phyloP scores from a whole-genome alignment of 2,329 filamentous ascomycete genomes.

The Hymenoscyphus linearis region DNA sequence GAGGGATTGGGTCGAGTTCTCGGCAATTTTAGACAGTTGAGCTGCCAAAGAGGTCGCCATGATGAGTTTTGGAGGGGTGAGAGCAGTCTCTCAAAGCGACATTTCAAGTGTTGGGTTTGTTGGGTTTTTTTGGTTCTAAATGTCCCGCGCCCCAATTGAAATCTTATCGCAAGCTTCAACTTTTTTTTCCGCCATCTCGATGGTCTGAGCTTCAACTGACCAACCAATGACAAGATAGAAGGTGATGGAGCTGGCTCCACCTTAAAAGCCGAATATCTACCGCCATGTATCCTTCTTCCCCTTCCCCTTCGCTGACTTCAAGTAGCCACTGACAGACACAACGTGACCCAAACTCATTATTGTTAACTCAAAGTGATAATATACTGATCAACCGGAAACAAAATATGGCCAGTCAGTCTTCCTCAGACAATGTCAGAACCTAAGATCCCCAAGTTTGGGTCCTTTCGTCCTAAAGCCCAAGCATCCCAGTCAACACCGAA shows the following conservation, averaged over 20 bases:
- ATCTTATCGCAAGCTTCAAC: conserved; percentile 9
- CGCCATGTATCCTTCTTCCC: neutral
- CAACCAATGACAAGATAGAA: neutral
- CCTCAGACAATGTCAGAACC: conserved; percentile 22
- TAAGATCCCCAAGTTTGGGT: conserved; percentile 64
- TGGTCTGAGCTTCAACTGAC: neutral
- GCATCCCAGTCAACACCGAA: conserved; percentile 6
- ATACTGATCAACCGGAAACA: neutral
- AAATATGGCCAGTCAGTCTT: neutral
- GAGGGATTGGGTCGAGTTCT: conserved; percentile 82
- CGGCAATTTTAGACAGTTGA: conserved; percentile 89
- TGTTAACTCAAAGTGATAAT: too few species aligned
- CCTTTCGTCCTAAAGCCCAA: conserved; percentile 55
- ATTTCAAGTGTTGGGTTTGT: too few species aligned
- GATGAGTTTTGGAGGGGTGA: conserved; percentile 6
- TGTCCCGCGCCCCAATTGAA: neutral
- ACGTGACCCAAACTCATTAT: too few species aligned
- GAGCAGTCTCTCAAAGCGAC: conserved; percentile 3
- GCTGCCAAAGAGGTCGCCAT: conserved; percentile 87
- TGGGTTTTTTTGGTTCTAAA: neutral
- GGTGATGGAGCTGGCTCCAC: neutral
- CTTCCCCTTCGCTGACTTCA: too few species aligned
- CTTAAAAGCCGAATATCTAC: neutral
- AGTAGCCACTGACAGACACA: too few species aligned
- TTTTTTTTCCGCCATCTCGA: conserved; percentile 8